A percentile compares a stretch with the other conserved stretches of the same genome.
phyloP scores from a whole-genome alignment of 2,329 filamentous ascomycete species.

The Mollisiaceae sp. region DNA sequence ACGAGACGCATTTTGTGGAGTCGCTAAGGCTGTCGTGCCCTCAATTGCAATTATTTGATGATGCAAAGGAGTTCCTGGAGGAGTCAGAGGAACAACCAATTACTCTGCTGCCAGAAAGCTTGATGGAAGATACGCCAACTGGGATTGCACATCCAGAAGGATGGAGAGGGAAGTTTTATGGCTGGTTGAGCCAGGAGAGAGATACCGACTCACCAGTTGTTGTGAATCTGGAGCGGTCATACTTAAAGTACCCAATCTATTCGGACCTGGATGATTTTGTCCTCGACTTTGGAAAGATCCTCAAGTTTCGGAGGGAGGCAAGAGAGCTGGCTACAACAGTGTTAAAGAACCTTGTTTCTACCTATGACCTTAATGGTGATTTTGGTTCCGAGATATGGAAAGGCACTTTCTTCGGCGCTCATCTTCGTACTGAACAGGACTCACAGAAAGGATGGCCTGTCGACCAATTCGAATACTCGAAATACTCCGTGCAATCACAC shows the following conservation, averaged over 20 bases:
- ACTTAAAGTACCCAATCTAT: conserved; percentile 34
- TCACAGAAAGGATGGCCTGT: conserved; percentile 27
- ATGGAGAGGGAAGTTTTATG: conserved; percentile 35
- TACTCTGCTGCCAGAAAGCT: conserved; percentile 34
- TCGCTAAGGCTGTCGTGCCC: conserved; percentile 39
- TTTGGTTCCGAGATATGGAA: conserved; percentile 17
- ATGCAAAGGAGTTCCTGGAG: conserved; percentile 24
- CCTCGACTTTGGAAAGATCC: conserved; percentile 28
- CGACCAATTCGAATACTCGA: conserved; percentile 28
- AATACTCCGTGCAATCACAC: conserved; percentile 42
- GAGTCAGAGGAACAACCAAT: conserved; percentile 21
- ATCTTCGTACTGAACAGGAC: conserved; percentile 39
- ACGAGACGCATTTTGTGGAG: conserved; percentile 35
- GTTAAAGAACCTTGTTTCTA: conserved; percentile 19
- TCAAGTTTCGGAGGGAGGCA: conserved; percentile 33
- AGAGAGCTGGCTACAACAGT: conserved; percentile 32
- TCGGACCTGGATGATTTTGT: conserved; percentile 30
- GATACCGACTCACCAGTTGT: conserved; percentile 24
- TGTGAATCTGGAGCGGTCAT: conserved; percentile 32
- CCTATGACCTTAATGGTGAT: conserved; percentile 18
- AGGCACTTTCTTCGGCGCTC: conserved; percentile 34
- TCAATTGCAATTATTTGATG: conserved; percentile 28
- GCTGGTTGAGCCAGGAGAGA: conserved; percentile 31
- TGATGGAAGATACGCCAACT: conserved; percentile 24
- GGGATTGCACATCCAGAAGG: conserved; percentile 33